Conservation (phyloP, 2,329 filamentous ascomycete genomes). For the Orbilia javanica region DNA sequence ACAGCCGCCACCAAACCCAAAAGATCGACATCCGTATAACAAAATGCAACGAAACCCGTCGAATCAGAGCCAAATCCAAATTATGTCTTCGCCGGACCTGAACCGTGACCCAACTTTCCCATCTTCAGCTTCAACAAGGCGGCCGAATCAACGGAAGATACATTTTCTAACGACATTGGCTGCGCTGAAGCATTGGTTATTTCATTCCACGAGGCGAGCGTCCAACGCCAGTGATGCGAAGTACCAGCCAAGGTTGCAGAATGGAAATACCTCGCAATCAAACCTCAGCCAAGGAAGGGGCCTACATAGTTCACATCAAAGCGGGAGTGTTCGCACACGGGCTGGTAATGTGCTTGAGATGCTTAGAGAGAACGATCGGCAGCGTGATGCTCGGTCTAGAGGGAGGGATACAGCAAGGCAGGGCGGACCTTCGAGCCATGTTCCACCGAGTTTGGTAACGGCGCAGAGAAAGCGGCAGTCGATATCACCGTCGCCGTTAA, state of each 20-base stretch:
- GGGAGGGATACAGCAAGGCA: conserved; percentile 39
- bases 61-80: conserved; percentile 61
- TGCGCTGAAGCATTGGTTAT: conserved; percentile 79
- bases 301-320: conserved; percentile 50
- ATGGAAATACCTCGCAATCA: conserved; percentile 48
- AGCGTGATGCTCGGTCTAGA: conserved; percentile 36
- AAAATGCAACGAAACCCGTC: conserved; percentile 62
- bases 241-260: conserved; percentile 37
- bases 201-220: conserved; percentile 75
- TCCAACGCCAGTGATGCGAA: conserved; percentile 68
- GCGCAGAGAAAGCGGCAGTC: conserved; percentile 78
- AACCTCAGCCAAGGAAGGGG: conserved; percentile 40
- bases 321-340: conserved; percentile 44
- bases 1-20: conserved; percentile 81
- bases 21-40: conserved; percentile 57
- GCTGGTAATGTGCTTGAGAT: conserved; percentile 53
- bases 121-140: conserved; percentile 66
- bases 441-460: conserved; percentile 33
- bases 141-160: conserved; percentile 72
- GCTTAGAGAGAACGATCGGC: conserved; percentile 47
- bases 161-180: conserved; percentile 76
- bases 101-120: conserved; percentile 54
- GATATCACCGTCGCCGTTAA: conserved; percentile 86
- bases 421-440: conserved; percentile 31
- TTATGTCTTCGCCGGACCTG: conserved; percentile 62